These are phyloP conservation scores for Monosporozyma aerobia DNA, from an alignment of 805 yeast species.

Conservation along the genomic window DNA sequence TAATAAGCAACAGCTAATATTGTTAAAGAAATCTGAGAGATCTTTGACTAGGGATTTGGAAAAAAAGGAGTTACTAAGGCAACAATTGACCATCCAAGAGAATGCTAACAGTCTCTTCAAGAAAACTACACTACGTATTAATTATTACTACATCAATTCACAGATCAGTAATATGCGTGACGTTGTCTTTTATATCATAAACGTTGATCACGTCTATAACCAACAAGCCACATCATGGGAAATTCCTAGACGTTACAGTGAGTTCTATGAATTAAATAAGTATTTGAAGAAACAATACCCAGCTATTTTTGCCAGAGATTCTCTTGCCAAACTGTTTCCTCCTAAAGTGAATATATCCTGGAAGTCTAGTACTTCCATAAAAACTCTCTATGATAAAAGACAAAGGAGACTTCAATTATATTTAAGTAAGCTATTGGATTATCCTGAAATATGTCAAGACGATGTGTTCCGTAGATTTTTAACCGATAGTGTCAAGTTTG, in stretches of 20 bases:
- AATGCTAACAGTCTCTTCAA: constrained; percentile 69
- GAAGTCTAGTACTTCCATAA: constrained; percentile 49
- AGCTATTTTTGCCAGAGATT: constrained; percentile 32
- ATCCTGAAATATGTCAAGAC: constrained; percentile 67
- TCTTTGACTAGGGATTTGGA: constrained; percentile 67
- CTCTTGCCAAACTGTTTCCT: constrained; percentile 34
- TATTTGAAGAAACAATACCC: constrained; percentile 44
- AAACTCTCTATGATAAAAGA: constrained; percentile 55
- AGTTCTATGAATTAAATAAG: constrained; percentile 64
- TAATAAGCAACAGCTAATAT: constrained; percentile 56
- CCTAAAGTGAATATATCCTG: constrained; percentile 53
- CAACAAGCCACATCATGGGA: constrained; percentile 70
- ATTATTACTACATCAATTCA: constrained; percentile 41
- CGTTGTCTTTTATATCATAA: constrained; percentile 64
- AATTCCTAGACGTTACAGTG: constrained; percentile 82
- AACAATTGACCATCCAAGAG: constrained; percentile 76
- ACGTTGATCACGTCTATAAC: constrained; percentile 51
- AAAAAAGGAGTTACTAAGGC: constrained; percentile 62
- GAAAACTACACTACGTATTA: constrained; percentile 45
- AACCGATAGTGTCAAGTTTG: constrained; percentile 32
- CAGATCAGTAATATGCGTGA: constrained; percentile 42
- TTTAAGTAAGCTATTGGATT: constrained; percentile 43
- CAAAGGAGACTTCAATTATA: constrained; percentile 53
- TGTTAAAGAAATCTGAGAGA: constrained; percentile 56
- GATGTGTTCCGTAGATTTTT: constrained; percentile 65